Evolutionary conservation across 2,329 filamentous ascomycete species (phyloP).

Genomic region (Colletotrichum sp.): DNA sequence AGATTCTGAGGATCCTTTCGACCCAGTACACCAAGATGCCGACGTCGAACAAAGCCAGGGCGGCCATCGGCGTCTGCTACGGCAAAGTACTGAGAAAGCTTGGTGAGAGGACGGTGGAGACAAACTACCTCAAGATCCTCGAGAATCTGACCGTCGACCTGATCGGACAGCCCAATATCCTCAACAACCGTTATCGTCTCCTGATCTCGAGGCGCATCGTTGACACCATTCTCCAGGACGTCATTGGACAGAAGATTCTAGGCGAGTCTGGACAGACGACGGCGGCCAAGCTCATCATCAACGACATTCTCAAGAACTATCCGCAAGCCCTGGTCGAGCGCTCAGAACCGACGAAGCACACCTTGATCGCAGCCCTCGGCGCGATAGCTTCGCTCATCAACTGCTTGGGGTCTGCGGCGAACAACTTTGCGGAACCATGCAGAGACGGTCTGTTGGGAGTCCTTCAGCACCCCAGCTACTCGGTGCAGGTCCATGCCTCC

Average conservation of each 20-base stretch:
- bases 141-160: conserved; percentile 82
- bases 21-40: conserved; percentile 79
- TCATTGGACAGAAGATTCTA: conserved; percentile 80
- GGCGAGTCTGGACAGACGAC: conserved; percentile 88
- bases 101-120: conserved; percentile 82
- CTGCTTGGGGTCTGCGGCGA: conserved; percentile 82
- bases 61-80: conserved; percentile 87
- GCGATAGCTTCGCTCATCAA: conserved; percentile 80
- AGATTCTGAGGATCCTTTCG: conserved; percentile 81
- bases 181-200: conserved; percentile 85
- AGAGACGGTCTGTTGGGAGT: conserved; percentile 89
- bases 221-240: conserved; percentile 81
- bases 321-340: conserved; percentile 87
- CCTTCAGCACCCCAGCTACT: conserved; percentile 93
- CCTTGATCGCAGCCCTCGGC: conserved; percentile 78
- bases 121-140: conserved; percentile 80
- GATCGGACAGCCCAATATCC: conserved; percentile 75
- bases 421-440: conserved; percentile 79
- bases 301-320: conserved; percentile 91
- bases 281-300: conserved; percentile 81
- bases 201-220: conserved; percentile 86
- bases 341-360: conserved; percentile 87
- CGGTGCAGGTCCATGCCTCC: conserved; percentile 89
- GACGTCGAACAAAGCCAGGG: conserved; percentile 80
- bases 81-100: conserved; percentile 79